Percentiles rank a stretch among this genome's conserved stretches.
Conservation (phyloP, 441 rosid species). For the Euphorbia celastroides region DNA sequence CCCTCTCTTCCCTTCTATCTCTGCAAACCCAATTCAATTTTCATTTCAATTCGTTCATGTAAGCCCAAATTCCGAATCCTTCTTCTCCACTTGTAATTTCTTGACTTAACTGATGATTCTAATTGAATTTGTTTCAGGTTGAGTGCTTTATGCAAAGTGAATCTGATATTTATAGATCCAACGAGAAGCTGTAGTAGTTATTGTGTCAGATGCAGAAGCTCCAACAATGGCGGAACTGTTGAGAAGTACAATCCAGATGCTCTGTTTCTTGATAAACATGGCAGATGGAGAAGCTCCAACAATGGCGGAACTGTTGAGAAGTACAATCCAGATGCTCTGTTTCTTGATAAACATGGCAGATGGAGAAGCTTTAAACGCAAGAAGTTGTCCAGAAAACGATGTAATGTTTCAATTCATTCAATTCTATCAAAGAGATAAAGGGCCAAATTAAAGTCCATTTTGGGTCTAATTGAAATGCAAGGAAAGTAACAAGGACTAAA, state of each 20-base stretch:
- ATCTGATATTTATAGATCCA: conserved; percentile 28
- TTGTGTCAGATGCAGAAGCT: conserved; percentile 31
- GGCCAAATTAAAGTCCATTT: no score
- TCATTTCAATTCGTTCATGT: neutral
- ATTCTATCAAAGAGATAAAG: no score
- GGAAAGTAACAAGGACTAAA: no score
- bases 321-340: conserved; percentile 49
- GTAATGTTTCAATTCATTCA: conserved; percentile 26
- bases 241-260: conserved; percentile 49
- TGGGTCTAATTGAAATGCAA: no score
- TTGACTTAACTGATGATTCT: neutral
- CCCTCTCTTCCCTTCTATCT: neutral
- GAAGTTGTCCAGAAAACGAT: conserved; percentile 65
- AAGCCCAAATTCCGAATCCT: neutral
- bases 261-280: conserved; percentile 50
- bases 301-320: conserved; percentile 32
- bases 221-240: conserved; percentile 28
- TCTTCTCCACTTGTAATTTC: neutral
- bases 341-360: conserved; percentile 60
- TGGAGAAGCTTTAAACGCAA: conserved; percentile 53
- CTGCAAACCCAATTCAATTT: neutral
- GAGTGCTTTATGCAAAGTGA: conserved; percentile 35
- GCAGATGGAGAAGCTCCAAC: conserved; percentile 36
- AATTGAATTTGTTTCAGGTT: conserved; percentile 34
- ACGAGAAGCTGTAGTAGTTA: conserved; percentile 24